Conservation (phyloP, 495 filamentous ascomycete genomes). For the Endocarpon pusillum region DNA sequence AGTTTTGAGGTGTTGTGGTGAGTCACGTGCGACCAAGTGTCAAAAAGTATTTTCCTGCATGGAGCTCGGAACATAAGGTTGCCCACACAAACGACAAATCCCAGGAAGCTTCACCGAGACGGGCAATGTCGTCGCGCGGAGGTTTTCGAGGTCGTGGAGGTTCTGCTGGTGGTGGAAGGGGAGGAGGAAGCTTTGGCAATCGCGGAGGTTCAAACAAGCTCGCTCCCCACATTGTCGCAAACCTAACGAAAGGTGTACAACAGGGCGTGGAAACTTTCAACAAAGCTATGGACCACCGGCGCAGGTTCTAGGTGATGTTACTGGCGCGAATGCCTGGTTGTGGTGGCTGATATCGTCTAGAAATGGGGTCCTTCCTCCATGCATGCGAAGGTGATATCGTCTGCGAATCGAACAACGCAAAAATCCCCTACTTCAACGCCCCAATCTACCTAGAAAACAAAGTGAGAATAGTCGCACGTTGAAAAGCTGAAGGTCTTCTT, state of each 20-base stretch:
- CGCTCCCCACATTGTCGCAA: constrained; percentile 1
- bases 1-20: constrained; percentile 19
- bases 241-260: constrained; percentile 3
- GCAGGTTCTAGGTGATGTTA: constrained; percentile 40
- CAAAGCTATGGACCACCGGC: constrained; percentile 49
- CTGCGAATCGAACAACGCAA: constrained; percentile 80
- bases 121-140: constrained; percentile 38
- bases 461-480: constrained; percentile 36
- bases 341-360: constrained; percentile 25
- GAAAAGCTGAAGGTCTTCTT: neutral
- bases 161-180: constrained; percentile 29
- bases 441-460: constrained; percentile 98
- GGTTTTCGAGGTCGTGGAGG: constrained; percentile 24
- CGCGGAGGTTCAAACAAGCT: constrained; percentile 21
- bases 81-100: constrained; percentile 32
- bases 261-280: constrained; percentile 47
- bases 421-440: constrained; percentile 98
- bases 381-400: constrained; percentile 93
- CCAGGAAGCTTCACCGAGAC: no score
- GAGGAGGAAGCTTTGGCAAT: constrained; percentile 30
- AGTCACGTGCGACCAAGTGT: constrained; percentile 17
- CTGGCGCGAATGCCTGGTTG: neutral
- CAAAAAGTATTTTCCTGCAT: constrained; percentile 23
- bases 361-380: constrained; percentile 89
- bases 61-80: constrained; percentile 14